phyloP scores from a whole-genome alignment of 768 basidiomycete species.

The Imleria badia region DNA sequence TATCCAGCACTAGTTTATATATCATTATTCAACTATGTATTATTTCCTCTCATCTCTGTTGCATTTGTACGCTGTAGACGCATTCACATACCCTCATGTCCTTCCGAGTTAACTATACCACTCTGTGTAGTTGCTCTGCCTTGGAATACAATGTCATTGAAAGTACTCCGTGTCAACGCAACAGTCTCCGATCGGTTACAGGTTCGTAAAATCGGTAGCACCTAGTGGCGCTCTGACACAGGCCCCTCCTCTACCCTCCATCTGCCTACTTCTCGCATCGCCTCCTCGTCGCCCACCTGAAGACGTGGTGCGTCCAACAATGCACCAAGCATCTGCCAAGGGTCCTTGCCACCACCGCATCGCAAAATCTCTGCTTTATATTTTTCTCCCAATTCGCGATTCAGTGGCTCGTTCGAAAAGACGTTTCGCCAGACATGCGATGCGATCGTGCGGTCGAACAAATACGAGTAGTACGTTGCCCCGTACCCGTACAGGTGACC shows the following conservation, averaged over 20 bases:
- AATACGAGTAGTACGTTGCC: constrained; percentile 96
- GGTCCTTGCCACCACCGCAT: constrained; percentile 88
- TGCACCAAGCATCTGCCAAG: constrained; percentile 87
- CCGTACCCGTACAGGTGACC: constrained; percentile 96
- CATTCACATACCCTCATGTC: not conserved
- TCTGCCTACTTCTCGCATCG: constrained; percentile 87
- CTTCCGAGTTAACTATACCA: not conserved
- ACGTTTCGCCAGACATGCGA: constrained; percentile 83
- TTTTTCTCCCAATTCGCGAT: constrained; percentile 73
- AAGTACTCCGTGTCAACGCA: not conserved
- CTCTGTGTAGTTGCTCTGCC: not conserved
- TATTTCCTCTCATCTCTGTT: not conserved
- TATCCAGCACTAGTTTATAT: not conserved
- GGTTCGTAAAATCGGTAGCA: not conserved
- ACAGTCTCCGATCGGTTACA: not conserved
- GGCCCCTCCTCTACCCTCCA: constrained; percentile 86
- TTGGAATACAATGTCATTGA: constrained; percentile 2
- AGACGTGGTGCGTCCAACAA: constrained; percentile 66
- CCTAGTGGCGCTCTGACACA: constrained; percentile 57
- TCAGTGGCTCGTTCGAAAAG: constrained; percentile 67
- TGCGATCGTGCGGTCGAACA: constrained; percentile 95
- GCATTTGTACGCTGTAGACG: not conserved
- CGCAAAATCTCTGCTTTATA: constrained; percentile 74
- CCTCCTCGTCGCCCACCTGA: constrained; percentile 68
- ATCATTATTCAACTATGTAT: constrained; percentile 24